Base-by-base conservation (phyloP, 129 eudicot genomes). In the Scalesia atractyloides region DNA sequence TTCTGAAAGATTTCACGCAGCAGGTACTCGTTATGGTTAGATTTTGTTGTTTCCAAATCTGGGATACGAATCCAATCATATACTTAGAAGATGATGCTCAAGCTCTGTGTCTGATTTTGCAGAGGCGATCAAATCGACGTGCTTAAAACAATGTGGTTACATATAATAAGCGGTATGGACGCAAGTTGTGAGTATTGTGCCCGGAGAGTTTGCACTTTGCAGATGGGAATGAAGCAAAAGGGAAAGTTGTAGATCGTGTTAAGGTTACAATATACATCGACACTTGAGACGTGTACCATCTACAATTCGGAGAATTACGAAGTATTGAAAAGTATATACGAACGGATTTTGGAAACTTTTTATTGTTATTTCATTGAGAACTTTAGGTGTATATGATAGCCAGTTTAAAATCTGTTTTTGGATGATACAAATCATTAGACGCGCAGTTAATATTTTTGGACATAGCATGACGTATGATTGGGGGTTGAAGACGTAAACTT, bases 1-100 rank as follows among this genome's bases (percentile, higher is more conserved):
- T 84, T 46, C 69, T 89, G 56, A 89, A 78, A 80, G 80, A 85
- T 59, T 82, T 59, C 69, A 76, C 73, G 1, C 61, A 72, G 20
- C 75, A 81, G 86, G 90, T 80, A 77, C 33, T 16, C 7, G 12
- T 46, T 22, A 19, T 26, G 20, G 41, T 51, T 14, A 3, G 9
- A 52, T 39, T 61, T 57, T 54, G n/a, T 24, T 15, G 48, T 48
- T 0, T 7, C 9, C 0, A 54, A 19, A 9, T 54, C 13, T 19
- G 36, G 7, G 62, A 6, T 19, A 19, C 34, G 3, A 20, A 56
- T 56, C 15, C 2, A 9, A 19, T 20, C 8, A 41, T 41, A 2
- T 8, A 41, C 8, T 41, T 41, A 1, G 7, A 56, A 3, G 62
- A 19, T 56, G 34, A 19, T 3, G 34, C 4, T 26, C 16, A 53